Base-by-base conservation (phyloP, 352 stramenopile genomes). In the Bremia lactucae region DNA sequence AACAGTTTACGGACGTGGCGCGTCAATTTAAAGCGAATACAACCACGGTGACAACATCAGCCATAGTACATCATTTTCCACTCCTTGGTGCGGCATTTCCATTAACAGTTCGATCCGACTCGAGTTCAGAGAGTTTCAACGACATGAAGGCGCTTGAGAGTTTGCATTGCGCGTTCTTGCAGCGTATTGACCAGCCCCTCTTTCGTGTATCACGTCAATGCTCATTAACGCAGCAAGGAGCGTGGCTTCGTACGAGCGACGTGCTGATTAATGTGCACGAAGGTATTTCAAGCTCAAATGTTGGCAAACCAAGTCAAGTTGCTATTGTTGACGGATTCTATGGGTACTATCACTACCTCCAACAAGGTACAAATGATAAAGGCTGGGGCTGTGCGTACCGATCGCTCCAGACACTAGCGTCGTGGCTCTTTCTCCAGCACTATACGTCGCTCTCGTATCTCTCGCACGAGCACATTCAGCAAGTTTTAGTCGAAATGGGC, bases 381-480 rank as follows among this genome's bases (percentile, higher is more conserved):
- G 83, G 81, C 29, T 95, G 83, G 83, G 83, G 83, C 31, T 95
- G 83, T 36, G 81, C 83, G 18, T 95, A 95, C 42, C 65, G 81
- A 3, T 90, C 76, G 33, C 55, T 95, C 23, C 83, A 95, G 49
- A 93, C 77, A 22, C 52, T 94, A 13, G 54, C 83, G 24, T 94
- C 81, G 2, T 95, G 79, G 73, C 62, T 91, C 28, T 55, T 66
- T 26, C 43, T 83, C 3, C 81, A 87, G 36, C 67, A 83, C 39
- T 87, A 82, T 46, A 80, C 67, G 3, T 15, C 62, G 20, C 48
- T 65, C 16, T 31, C 33, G 0, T 57, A 66, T 22, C 64, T 77
- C 6, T 75, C 52, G n/a, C 74, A 90, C 44, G 42, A 47, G 8
- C 60, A 88, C 34, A 92, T 94, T 53, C 79, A 94, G 45, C 49